Base-by-base conservation (phyloP, 2,329 filamentous ascomycete genomes). In the Aureobasidium sp. region DNA sequence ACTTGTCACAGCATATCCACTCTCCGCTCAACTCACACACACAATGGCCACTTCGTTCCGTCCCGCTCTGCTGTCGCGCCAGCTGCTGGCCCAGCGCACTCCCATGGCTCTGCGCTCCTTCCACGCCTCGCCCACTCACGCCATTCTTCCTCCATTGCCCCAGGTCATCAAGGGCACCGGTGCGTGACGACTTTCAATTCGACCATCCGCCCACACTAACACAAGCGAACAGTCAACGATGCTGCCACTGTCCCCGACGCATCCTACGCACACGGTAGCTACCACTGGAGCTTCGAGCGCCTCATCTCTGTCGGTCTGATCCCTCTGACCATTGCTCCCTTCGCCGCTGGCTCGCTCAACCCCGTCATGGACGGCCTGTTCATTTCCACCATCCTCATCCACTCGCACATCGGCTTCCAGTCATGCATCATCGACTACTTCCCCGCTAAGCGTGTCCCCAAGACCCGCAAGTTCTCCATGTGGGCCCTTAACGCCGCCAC, bases 251-350 rank as follows among this genome's bases (percentile, higher is more conserved):
- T 96, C 27, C 92, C 92, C 50, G 74, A 84, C 26, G 78, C 90
- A 59, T 85, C 83, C 69, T 86, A 93, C 46, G 81, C 86, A 62
- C 90, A 99, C 79, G 94, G 94, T 70, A 95, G 89, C 77, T 99
- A 97, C 82, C 94, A 99, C 84, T 99, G 94, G 94, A 90, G 89
- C 64, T 96, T 96, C 72, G 94, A 99, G 82, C 81, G 86, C 73
- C 75, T 91, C 62, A 79, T 97, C 69, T 87, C 91, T 63, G 87
- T 85, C 63, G 88, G 86, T 62, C 85, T 99, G 65, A 80, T 99
- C 65, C 95, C 94, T 56, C 81, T 99, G 67, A 91, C 88, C 66
- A 82, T 97, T 68, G 88, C 92, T 43, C 94, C 94, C 66, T 99
- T 99, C 78, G 92, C 92, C 65, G 87, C 90, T 64, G 92, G 92